phyloP scores from a whole-genome alignment of 2,329 filamentous ascomycete species.

The Tricladium varicosporioides region DNA sequence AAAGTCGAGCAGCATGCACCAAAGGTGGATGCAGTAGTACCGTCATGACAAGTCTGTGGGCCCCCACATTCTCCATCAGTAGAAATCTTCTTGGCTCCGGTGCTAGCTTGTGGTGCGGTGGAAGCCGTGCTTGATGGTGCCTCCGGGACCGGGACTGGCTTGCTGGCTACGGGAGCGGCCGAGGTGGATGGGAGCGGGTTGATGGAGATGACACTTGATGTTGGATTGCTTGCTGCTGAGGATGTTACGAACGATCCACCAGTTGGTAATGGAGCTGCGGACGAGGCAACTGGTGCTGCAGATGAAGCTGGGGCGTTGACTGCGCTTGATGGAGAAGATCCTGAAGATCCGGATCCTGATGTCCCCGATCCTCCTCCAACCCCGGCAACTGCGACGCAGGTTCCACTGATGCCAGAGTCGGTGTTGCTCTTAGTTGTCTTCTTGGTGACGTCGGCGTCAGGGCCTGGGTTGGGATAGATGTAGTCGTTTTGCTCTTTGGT shows the following conservation, averaged over 20 bases:
- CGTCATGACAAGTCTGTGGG: not conserved
- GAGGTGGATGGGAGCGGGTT: not conserved
- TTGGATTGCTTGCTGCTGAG: not conserved
- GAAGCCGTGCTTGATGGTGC: not conserved
- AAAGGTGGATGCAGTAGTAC: not conserved
- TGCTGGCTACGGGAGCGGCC: not conserved
- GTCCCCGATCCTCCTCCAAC: constrained; percentile 12
- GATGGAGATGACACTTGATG: not conserved
- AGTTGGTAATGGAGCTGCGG: not conserved
- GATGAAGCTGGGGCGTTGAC: not conserved
- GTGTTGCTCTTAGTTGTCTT: constrained; percentile 5
- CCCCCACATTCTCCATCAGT: constrained; percentile 2
- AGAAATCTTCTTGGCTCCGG: not conserved
- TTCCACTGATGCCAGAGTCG: constrained; percentile 21
- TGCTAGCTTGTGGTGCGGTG: not conserved
- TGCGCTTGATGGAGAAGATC: not conserved
- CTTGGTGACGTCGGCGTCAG: constrained; percentile 34
- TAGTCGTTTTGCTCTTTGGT: constrained; percentile 48
- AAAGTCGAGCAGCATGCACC: constrained; percentile 7
- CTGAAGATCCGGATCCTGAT: constrained; percentile 6
- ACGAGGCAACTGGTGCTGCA: constrained; percentile 1
- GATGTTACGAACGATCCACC: not conserved
- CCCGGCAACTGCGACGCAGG: constrained; percentile 25
- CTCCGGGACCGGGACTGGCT: not conserved
- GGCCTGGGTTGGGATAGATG: constrained; percentile 54